Conservation (phyloP, 225 moss, liverwort and hornwort genomes). For the Bryum argenteum region DNA sequence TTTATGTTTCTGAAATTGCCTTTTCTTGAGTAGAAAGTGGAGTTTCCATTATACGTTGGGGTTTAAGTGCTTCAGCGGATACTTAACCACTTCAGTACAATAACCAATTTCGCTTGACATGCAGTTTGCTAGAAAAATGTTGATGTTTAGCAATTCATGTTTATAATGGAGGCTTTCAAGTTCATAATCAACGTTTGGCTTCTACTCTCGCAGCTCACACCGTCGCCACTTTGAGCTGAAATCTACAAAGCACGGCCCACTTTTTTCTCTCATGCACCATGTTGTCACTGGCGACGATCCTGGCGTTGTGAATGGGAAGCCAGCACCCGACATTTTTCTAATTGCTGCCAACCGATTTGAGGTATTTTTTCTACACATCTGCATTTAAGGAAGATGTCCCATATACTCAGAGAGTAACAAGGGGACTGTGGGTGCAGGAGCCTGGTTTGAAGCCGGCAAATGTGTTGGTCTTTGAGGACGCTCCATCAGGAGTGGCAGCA, state of each 20-base stretch:
- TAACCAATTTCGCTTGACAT: background rate
- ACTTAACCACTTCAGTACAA: background rate
- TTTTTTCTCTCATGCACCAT: constrained; percentile 88
- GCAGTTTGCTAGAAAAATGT: too few relatives aligned
- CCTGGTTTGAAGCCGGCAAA: constrained; percentile 55
- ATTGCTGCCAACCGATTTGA: constrained; percentile 72
- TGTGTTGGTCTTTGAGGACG: constrained; percentile 91
- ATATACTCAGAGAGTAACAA: background rate
- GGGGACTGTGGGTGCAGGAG: constrained; percentile 51
- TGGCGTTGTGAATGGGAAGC: constrained; percentile 74
- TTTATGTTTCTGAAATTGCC: constrained; percentile 4
- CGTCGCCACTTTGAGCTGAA: constrained; percentile 90
- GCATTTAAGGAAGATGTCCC: constrained; percentile 16
- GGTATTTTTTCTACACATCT: constrained; percentile 36
- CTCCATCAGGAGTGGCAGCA: constrained; percentile 87
- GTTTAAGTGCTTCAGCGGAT: too few relatives aligned
- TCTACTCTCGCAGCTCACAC: constrained; percentile 77
- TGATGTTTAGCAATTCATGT: constrained; percentile 48
- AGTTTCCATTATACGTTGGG: background rate
- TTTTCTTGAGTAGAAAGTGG: background rate
- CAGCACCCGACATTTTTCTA: constrained; percentile 86
- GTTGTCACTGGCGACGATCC: constrained; percentile 94
- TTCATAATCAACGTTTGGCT: constrained; percentile 39
- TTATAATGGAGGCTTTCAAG: constrained; percentile 36
- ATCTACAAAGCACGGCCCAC: constrained; percentile 76